Evolutionary conservation across 805 yeast genomes (phyloP), one percentile per base, ranked within the genome.

Genomic region (Lachancea meyersii): DNA sequence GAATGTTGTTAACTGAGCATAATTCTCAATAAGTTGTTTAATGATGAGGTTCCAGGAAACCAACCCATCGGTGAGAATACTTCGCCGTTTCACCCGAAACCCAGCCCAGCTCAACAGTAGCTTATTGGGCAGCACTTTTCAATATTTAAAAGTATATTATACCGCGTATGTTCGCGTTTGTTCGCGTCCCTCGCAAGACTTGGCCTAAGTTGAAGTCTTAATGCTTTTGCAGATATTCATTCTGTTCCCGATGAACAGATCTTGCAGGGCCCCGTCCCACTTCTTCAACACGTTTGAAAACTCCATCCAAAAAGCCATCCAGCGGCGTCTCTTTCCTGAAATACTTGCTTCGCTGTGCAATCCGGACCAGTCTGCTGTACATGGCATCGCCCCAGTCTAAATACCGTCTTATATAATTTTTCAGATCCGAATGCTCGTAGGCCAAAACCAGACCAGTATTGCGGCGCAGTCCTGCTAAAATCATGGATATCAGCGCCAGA

Each of bases 401-500:
- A 48, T 77, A 80, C 43, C 71, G 71, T 17, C 70, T 68, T 33
- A 82, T 61, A 68, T 76, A 72, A 26, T 66, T 60, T 10, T 77
- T 65, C 49, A 73, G 51, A 45, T 62, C 69, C 28, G 59, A 63
- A 1, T 44, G 33, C 35, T 64, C 60, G 49, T 64, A 63, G 1
- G 59, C 54, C 30, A 61, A 64, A 51, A 74, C 75, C 36, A 80
- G 69, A 0, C 97, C 97, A 0, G 96, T 84, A 48, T 85, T 80
- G 48, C 87, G 75, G 59, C 86, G 82, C 41, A 89, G 73, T 3
- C 95, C 95, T 0, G 97, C 96, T 34, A 91, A 67, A 11, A 89
- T 70, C 60, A 93, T 77, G 2, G 96, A 85, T 7, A 86, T 68
- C 45, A 89, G 69, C 3, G 89, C 77, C 48, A 88, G 72, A 58